These are phyloP conservation scores for Xanthoconium purpureum DNA, from an alignment of 768 basidiomycete species.

Conservation along the genomic window DNA sequence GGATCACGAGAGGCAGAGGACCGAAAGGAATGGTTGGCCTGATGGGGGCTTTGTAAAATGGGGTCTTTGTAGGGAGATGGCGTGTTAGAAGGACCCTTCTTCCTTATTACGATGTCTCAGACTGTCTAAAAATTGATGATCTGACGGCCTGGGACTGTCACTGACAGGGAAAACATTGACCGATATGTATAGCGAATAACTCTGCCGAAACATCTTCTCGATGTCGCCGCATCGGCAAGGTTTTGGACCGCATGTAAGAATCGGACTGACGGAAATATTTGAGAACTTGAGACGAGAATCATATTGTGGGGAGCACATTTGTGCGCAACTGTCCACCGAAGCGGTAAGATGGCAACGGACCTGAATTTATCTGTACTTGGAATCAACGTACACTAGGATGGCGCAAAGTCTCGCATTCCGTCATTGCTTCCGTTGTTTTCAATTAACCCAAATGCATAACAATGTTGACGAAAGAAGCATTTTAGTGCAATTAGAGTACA, in stretches of 20 bases:
- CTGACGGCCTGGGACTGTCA: neutral
- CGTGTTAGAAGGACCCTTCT: neutral
- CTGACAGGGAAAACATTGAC: neutral
- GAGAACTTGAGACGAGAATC: neutral
- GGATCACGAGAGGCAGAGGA: constrained; percentile 1
- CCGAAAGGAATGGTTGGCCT: neutral
- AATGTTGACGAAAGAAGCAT: constrained; percentile 13
- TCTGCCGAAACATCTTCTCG: neutral
- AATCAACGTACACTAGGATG: constrained; percentile 13
- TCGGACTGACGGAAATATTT: neutral
- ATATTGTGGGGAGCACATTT: neutral
- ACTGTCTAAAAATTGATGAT: neutral
- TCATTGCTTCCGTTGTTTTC: constrained; percentile 8
- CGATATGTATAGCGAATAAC: neutral
- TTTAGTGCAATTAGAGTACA: constrained; percentile 18
- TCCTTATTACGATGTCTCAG: neutral
- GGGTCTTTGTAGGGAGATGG: neutral
- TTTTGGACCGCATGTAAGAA: neutral
- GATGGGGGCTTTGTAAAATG: neutral
- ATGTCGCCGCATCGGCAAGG: neutral
- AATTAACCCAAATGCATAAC: constrained; percentile 27
- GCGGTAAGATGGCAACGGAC: constrained; percentile 9
- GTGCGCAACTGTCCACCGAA: neutral
- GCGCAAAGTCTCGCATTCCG: constrained; percentile 16
- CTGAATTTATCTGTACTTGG: constrained; percentile 29